Conservation (phyloP, 202 grass and related monocot genomes). For the Zizania palustris region DNA sequence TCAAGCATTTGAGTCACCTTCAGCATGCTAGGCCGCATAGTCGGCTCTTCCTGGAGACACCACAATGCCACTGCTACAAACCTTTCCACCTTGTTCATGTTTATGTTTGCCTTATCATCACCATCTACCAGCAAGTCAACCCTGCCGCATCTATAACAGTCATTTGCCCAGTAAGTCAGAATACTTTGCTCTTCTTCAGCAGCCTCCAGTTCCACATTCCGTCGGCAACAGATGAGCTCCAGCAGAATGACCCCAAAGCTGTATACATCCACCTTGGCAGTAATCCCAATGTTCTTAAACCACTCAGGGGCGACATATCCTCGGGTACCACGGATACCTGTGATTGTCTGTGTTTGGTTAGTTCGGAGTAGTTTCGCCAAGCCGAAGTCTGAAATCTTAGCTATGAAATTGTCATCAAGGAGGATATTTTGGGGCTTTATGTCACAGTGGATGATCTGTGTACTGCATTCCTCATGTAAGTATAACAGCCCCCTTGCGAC, state of each 20-base stretch:
- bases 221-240: constrained; percentile 46
- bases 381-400: constrained; percentile 55
- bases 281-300: constrained; percentile 44
- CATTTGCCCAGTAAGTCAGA: constrained; percentile 41
- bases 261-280: constrained; percentile 48
- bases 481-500: constrained; percentile 45
- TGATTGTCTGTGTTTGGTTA: constrained; percentile 36
- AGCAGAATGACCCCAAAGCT: constrained; percentile 53
- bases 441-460: constrained; percentile 61
- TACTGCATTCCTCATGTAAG: constrained; percentile 53
- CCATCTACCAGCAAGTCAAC: constrained; percentile 36
- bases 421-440: constrained; percentile 39
- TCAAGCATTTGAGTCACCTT: constrained; percentile 53
- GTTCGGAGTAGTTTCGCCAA: constrained; percentile 46
- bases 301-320: constrained; percentile 55
- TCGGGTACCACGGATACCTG: constrained; percentile 47
- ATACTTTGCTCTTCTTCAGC: neutral
- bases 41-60: constrained; percentile 53
- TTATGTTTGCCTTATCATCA: constrained; percentile 33
- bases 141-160: constrained; percentile 34
- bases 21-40: constrained; percentile 39
- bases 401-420: constrained; percentile 30
- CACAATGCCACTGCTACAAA: constrained; percentile 44
- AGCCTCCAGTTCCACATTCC: constrained; percentile 24
- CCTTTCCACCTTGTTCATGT: constrained; percentile 31